phyloP scores from a whole-genome alignment of 345 rosid species.

The Populus deltoides region DNA sequence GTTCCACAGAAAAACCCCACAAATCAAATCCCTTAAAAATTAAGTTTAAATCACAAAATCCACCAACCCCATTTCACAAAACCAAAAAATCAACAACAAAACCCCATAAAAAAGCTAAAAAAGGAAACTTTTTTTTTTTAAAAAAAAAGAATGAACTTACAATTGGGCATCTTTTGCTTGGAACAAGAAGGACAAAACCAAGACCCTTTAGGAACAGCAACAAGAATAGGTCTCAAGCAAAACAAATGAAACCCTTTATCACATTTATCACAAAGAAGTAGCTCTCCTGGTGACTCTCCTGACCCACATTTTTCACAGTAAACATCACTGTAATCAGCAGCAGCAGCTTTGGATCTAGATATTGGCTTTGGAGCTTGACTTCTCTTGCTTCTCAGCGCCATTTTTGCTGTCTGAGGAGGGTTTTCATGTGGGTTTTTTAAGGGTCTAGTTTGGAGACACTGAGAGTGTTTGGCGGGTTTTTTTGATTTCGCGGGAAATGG shows the following conservation, averaged over 20 bases:
- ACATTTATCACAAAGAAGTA: constrained; percentile 27
- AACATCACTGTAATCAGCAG: not conserved
- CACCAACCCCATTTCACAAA: not conserved
- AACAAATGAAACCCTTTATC: constrained; percentile 28
- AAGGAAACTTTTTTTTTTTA: not conserved
- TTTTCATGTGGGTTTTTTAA: not conserved
- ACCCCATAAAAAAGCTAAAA: not conserved
- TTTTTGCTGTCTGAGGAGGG: not conserved
- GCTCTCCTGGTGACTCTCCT: constrained; percentile 20
- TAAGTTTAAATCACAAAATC: not conserved
- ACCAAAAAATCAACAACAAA: not conserved
- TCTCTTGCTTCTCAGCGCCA: constrained; percentile 22
- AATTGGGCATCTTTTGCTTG: constrained; percentile 8
- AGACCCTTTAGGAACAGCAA: constrained; percentile 25
- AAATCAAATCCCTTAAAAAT: not conserved
- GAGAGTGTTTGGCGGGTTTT: not conserved
- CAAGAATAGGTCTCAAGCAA: constrained; percentile 28
- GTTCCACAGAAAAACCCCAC: not conserved
- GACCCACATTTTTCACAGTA: constrained; percentile 24
- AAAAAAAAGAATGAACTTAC: not conserved
- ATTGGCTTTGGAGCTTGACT: constrained; percentile 17
- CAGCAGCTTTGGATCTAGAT: not conserved
- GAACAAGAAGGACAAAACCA: constrained; percentile 34
- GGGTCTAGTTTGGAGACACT: not conserved
- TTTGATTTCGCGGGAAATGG: not conserved